These are phyloP conservation scores for Cladophialophora chaetospira DNA, from an alignment of 2,329 filamentous ascomycete species.

Conservation along the genomic window DNA sequence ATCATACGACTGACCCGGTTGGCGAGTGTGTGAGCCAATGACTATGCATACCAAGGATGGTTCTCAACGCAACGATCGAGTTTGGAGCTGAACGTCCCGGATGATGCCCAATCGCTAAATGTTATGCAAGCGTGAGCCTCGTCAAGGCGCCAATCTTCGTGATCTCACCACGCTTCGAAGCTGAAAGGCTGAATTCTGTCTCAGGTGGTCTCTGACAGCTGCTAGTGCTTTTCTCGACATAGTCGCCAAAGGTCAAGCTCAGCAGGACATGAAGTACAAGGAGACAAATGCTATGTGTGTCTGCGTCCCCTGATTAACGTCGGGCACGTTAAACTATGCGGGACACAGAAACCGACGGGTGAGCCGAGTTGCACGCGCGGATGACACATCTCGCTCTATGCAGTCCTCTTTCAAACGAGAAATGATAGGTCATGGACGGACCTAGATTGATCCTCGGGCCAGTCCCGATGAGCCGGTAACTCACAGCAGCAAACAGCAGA, in stretches of 20 bases:
- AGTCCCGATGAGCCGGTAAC: background rate
- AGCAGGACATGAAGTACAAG: background rate
- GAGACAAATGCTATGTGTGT: background rate
- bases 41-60: background rate
- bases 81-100: constrained; percentile 16
- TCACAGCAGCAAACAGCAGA: constrained; percentile 2
- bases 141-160: background rate
- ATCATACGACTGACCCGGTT: background rate
- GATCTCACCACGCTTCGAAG: background rate
- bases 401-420: background rate
- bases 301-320: background rate
- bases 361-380: no score
- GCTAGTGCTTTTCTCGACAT: background rate
- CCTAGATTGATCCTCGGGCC: background rate
- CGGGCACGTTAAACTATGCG: background rate
- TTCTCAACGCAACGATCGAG: background rate
- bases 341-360: no score
- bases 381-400: constrained; percentile 1
- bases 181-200: constrained; percentile 3
- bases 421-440: background rate
- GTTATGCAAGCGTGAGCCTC: constrained; percentile 25
- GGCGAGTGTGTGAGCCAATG: constrained; percentile 5
- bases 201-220: no score
- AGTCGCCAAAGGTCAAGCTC: background rate
- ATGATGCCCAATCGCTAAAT: constrained; percentile 16